These are phyloP conservation scores for Nitzschia inconspicua DNA, from an alignment of 108 stramenopile species.

Conservation along the genomic window DNA sequence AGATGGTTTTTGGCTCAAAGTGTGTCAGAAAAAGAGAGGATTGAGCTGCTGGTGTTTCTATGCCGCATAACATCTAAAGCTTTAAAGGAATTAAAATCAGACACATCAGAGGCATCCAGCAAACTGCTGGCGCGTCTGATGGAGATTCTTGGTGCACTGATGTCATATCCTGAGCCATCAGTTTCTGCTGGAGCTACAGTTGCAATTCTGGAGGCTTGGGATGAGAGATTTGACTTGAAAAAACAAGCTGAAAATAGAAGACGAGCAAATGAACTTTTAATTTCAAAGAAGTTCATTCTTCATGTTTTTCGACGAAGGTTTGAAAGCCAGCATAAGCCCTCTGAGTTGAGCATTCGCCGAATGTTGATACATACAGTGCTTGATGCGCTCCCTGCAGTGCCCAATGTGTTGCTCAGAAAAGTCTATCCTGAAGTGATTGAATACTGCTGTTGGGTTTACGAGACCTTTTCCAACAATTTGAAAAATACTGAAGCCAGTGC, in stretches of 20 bases:
- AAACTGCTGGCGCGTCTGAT: neutral
- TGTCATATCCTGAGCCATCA: neutral
- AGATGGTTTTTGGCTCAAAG: slow-evolving; percentile 22
- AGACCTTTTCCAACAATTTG: neutral
- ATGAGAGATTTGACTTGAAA: neutral
- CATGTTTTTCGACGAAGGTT: slow-evolving; percentile 1
- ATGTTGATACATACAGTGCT: neutral
- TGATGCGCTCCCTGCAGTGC: slow-evolving; percentile 8
- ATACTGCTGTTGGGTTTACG: slow-evolving; percentile 18
- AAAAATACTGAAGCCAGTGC: neutral
- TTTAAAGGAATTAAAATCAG: neutral
- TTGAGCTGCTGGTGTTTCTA: neutral
- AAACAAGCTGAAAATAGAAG: neutral
- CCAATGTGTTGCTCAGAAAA: neutral
- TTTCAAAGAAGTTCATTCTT: slow-evolving; percentile 7
- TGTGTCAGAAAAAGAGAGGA: neutral
- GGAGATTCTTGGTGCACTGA: slow-evolving; percentile 14
- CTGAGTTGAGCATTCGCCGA: slow-evolving; percentile 1
- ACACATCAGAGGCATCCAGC: neutral
- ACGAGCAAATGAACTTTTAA: neutral
- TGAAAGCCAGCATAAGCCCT: neutral
- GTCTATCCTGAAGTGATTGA: neutral
- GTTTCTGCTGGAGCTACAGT: slow-evolving; percentile 19
- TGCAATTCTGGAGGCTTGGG: slow-evolving; percentile 1
- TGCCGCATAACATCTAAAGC: slow-evolving; percentile 6